Percentiles rank a stretch among this genome's conserved stretches.
Conservation (phyloP, 176 grass and related monocot genomes). For the Areca catechu region DNA sequence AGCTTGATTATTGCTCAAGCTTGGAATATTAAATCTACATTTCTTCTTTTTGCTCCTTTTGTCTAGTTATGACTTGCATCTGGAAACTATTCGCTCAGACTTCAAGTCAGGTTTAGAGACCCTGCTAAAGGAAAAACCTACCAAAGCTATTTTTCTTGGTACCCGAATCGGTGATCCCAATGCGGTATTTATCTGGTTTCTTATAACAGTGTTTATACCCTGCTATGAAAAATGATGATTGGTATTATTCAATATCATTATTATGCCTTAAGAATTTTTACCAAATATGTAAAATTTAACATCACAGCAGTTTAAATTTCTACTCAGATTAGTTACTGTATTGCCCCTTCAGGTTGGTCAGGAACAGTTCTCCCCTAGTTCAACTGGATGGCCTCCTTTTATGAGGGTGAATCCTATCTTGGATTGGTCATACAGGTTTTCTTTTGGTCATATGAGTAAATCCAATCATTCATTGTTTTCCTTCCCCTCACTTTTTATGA, state of each 20-base stretch:
- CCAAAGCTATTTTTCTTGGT: slow-evolving; percentile 98
- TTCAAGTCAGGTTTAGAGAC: slow-evolving; percentile 93
- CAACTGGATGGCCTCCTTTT: slow-evolving; percentile 97
- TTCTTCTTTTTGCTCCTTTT: slow-evolving; percentile 7
- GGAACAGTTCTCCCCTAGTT: slow-evolving; percentile 98
- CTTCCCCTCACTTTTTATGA: too few relatives aligned
- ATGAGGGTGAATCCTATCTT: slow-evolving; percentile 99
- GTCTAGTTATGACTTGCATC: slow-evolving; percentile 69
- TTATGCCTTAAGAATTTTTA: too few relatives aligned
- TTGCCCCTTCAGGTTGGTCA: slow-evolving; percentile 82
- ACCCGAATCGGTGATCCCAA: slow-evolving; percentile 99
- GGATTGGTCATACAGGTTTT: slow-evolving; percentile 99
- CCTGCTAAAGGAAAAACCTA: slow-evolving; percentile 65
- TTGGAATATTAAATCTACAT: background rate
- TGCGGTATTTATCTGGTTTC: slow-evolving; percentile 42
- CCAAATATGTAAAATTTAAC: too few relatives aligned
- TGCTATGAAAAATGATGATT: too few relatives aligned
- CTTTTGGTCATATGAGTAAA: background rate
- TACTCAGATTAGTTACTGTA: background rate
- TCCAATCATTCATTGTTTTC: background rate
- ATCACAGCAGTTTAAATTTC: too few relatives aligned
- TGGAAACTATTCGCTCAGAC: slow-evolving; percentile 86
- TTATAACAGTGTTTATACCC: too few relatives aligned
- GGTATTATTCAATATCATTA: too few relatives aligned
- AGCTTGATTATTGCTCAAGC: background rate